Evolutionary conservation across 192 early-diverging fungal species (phyloP).

Genomic region (Cetraspora pellucida): DNA sequence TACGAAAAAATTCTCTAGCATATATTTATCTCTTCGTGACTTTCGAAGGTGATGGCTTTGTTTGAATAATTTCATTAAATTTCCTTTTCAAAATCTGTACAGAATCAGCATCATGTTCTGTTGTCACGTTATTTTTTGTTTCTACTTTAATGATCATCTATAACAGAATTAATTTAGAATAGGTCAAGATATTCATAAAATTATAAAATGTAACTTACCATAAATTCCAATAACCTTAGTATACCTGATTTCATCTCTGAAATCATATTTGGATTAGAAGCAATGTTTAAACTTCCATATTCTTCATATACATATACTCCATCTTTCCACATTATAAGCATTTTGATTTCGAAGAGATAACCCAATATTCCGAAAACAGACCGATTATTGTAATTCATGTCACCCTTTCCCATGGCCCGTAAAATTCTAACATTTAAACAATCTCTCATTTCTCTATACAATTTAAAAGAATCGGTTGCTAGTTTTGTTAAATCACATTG

Average conservation of each 20-base stretch:
- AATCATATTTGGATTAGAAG: neutral
- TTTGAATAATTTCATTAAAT: conserved; percentile 14
- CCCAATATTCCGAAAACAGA: conserved; percentile 7
- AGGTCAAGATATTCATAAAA: too few species aligned
- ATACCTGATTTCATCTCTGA: conserved; percentile 14
- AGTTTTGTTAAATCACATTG: neutral
- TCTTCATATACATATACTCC: conserved; percentile 26
- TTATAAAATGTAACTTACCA: conserved; percentile 30
- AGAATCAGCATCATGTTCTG: conserved; percentile 6
- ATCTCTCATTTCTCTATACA: conserved; percentile 18
- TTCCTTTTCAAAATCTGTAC: conserved; percentile 17
- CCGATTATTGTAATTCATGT: neutral
- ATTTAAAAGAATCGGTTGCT: conserved; percentile 18
- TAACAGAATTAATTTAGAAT: conserved; percentile 26
- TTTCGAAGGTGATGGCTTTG: conserved; percentile 12
- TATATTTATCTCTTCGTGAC: neutral
- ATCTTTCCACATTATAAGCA: conserved; percentile 32
- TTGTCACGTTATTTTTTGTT: neutral
- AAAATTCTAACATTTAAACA: conserved; percentile 23
- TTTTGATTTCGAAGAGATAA: conserved; percentile 16
- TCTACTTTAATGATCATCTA: conserved; percentile 1
- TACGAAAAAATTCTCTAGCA: conserved; percentile 2
- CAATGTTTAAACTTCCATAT: conserved; percentile 21
- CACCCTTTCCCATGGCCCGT: neutral
- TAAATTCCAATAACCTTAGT: conserved; percentile 26